Base-by-base conservation (phyloP, 1,284 basidiomycete species). In the Microbotryomycetes sp. region DNA sequence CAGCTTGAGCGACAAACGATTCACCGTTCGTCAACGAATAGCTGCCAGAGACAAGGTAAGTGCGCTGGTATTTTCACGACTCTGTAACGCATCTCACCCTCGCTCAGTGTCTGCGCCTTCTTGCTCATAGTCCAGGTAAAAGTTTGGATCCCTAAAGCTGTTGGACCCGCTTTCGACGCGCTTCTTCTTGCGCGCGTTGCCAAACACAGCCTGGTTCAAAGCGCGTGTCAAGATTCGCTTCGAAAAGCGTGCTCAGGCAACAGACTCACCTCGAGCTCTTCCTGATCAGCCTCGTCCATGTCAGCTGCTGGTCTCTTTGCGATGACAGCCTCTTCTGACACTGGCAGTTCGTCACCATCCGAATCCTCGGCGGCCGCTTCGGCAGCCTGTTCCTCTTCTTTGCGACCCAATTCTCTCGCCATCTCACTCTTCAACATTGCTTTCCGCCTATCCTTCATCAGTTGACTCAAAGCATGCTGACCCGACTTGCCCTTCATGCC, bases 41-140 rank as follows among this genome's bases (percentile, higher is more conserved):
- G 15, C 91, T 91, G 68, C 26, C 53, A 16, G 27, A n/a, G 28
- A 7, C 2, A 41, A 2, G n/a, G 2, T 46, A 56, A 41, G 15
- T 30, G 27, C 13, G 5, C 27, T 28, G 30, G 46, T 52, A 28
- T 29, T 3, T 11, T 5, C n/a, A 21, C 31, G 16, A 60, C 24
- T 26, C 15, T 15, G 31, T 15, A 29, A 53, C 16, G 23, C 62
- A 53, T 75, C 81, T 66, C 73, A 91, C 89, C 93, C 94, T 76
- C 88, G 89, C 73, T 97, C 92, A 1, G 88, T 85, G 54, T 82
- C 79, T 23, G 89, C 86, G 60, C 87, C 90, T 69, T 87, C 86
- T 73, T 93, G 91, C 72, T 87, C 84, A 76, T 97, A 87, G 1
- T 87, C 87, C 81, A 98, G 85, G 77, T 92, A 98, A 74, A 91